phyloP scores from a whole-genome alignment of 2,329 filamentous ascomycete genomes.

The Colletotrichum sp. region DNA sequence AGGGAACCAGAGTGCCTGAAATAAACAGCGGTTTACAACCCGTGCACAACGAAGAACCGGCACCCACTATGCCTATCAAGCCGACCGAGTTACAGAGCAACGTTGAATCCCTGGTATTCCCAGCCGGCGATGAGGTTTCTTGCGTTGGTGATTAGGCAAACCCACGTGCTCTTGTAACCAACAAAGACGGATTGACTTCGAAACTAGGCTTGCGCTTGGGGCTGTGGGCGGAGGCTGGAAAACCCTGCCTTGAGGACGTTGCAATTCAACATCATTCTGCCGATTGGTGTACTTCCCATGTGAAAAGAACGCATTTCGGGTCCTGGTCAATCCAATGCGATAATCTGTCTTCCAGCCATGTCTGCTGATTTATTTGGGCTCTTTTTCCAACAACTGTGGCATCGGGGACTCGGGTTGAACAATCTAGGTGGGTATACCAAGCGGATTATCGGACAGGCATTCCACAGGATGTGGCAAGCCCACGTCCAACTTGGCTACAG shows the following conservation, averaged over 20 bases:
- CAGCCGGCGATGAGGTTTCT: not conserved
- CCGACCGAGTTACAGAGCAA: not conserved
- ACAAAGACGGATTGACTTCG: not conserved
- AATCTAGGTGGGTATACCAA: not conserved
- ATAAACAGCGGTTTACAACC: not conserved
- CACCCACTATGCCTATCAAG: not conserved
- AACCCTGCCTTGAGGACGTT: not conserved
- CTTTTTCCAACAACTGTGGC: not conserved
- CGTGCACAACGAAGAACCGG: not conserved
- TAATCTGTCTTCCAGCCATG: not conserved
- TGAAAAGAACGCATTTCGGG: slow-evolving; percentile 3
- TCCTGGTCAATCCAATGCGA: not conserved
- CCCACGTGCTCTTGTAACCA: not conserved
- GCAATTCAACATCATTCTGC: not conserved
- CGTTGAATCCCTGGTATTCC: not conserved
- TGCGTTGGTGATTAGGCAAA: not conserved
- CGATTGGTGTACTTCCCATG: slow-evolving; percentile 1
- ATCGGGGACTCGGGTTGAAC: not conserved
- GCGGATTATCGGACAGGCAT: not conserved
- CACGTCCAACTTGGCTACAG: not conserved
- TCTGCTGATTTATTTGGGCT: not conserved
- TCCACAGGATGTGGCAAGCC: not conserved
- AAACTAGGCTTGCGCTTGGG: not conserved
- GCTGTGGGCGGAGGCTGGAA: not conserved
- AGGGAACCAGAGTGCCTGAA: not conserved